A percentile compares a stretch with the other conserved stretches of the same genome.
These are phyloP conservation scores for Neurospora discreta DNA, from an alignment of 495 filamentous ascomycete species.

Conservation along the genomic window DNA sequence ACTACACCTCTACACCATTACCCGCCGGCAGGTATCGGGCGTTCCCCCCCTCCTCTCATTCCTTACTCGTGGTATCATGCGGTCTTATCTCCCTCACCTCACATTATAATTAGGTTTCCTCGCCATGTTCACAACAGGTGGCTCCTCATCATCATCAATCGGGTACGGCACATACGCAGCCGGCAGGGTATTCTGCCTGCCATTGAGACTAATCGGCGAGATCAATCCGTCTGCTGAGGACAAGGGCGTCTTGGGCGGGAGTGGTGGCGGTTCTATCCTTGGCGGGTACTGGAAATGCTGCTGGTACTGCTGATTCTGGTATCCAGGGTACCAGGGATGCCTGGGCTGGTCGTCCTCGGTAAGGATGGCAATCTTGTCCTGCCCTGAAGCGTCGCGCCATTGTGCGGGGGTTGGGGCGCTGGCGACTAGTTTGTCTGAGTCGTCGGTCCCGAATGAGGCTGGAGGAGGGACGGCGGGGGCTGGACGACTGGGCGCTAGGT, in stretches of 20 bases:
- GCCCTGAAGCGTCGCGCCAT: slow-evolving; percentile 34
- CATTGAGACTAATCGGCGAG: background rate
- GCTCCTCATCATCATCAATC: slow-evolving; percentile 65
- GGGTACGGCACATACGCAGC: slow-evolving; percentile 53
- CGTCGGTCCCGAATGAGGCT: slow-evolving; percentile 17
- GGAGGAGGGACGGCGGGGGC: slow-evolving; percentile 24
- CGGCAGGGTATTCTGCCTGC: slow-evolving; percentile 17
- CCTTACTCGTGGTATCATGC: background rate
- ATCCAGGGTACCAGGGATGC: slow-evolving; percentile 11
- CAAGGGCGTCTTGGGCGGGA: slow-evolving; percentile 79
- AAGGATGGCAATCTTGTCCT: slow-evolving; percentile 52
- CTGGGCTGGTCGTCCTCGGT: slow-evolving; percentile 47
- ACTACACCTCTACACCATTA: background rate
- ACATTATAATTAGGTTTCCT: slow-evolving; percentile 71
- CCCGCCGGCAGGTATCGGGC: background rate
- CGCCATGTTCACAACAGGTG: slow-evolving; percentile 70
- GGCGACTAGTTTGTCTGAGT: slow-evolving; percentile 35
- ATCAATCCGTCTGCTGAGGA: slow-evolving; percentile 14
- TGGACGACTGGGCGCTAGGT: slow-evolving; percentile 17
- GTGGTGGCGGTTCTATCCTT: slow-evolving; percentile 54
- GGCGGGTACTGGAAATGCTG: slow-evolving; percentile 36
- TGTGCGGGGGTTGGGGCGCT: slow-evolving; percentile 43
- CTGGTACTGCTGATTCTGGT: slow-evolving; percentile 29
- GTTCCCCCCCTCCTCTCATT: background rate
- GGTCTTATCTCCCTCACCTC: slow-evolving; percentile 22